Conservation (phyloP, 805 yeast species). For the Kurtzmaniella cleridarum region DNA sequence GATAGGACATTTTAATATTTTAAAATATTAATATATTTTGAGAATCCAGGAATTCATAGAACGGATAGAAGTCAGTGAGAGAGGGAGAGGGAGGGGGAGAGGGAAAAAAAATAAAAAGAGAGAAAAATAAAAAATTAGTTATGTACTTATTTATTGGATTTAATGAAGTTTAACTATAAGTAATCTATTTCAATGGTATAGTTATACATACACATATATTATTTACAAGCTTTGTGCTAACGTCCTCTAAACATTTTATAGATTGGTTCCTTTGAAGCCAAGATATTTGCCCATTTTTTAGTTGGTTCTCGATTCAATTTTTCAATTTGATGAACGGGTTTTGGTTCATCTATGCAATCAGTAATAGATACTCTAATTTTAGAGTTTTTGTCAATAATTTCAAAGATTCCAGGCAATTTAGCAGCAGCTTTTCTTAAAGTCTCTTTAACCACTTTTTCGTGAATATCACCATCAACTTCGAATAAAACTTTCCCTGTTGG, state of each 20-base stretch:
- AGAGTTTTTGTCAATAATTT: conserved; percentile 63
- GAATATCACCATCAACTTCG: conserved; percentile 77
- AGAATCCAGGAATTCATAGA: too few relatives aligned
- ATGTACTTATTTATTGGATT: too few relatives aligned
- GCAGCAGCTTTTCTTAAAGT: conserved; percentile 86
- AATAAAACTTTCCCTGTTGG: conserved; percentile 92
- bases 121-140: too few relatives aligned
- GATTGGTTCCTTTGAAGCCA: conserved; percentile 44
- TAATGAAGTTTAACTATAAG: too few relatives aligned
- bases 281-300: conserved; percentile 52
- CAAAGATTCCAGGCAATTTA: conserved; percentile 89
- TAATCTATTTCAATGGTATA: too few relatives aligned
- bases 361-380: conserved; percentile 69
- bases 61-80: too few relatives aligned
- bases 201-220: too few relatives aligned
- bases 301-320: conserved; percentile 57
- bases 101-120: too few relatives aligned
- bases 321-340: conserved; percentile 48
- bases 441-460: conserved; percentile 85
- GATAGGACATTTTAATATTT: conserved; percentile 17
- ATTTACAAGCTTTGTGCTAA: conserved; percentile 17
- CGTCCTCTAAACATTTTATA: conserved; percentile 62
- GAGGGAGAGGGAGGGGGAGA: too few relatives aligned
- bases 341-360: conserved; percentile 44
- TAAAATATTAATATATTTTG: too few relatives aligned